These are phyloP conservation scores for Haplosporangium gracile DNA, from an alignment of 192 early-diverging fungal species.

Conservation along the genomic window DNA sequence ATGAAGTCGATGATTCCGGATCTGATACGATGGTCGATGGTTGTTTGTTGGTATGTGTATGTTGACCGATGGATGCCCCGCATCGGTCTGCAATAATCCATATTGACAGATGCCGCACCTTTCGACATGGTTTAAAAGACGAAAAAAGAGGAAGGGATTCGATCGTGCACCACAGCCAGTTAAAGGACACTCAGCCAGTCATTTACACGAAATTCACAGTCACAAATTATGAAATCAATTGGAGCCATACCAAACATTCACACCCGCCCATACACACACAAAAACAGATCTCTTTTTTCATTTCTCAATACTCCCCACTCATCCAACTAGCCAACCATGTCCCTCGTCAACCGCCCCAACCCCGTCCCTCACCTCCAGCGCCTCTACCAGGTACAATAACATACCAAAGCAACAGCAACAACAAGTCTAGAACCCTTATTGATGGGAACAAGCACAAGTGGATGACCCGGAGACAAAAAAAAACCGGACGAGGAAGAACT, in stretches of 20 bases:
- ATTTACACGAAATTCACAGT: background rate
- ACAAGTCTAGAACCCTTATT: too few species aligned
- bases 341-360: slow-evolving; percentile 55
- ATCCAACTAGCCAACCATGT: slow-evolving; percentile 19
- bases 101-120: slow-evolving; percentile 1
- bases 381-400: slow-evolving; percentile 45
- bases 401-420: too few species aligned
- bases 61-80: background rate
- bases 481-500: background rate
- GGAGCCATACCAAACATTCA: background rate
- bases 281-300: slow-evolving; percentile 3
- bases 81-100: background rate
- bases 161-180: background rate
- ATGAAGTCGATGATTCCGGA: background rate
- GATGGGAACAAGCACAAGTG: background rate
- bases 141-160: slow-evolving; percentile 12
- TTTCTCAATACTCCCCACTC: slow-evolving; percentile 1
- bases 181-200: background rate
- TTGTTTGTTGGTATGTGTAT: background rate
- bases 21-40: background rate
- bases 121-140: slow-evolving; percentile 12
- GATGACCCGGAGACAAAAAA: background rate
- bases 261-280: too few species aligned
- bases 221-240: background rate
- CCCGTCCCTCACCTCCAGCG: slow-evolving; percentile 55